phyloP scores from a whole-genome alignment of 2,329 filamentous ascomycete genomes.

The Calonectria leucothoes region DNA sequence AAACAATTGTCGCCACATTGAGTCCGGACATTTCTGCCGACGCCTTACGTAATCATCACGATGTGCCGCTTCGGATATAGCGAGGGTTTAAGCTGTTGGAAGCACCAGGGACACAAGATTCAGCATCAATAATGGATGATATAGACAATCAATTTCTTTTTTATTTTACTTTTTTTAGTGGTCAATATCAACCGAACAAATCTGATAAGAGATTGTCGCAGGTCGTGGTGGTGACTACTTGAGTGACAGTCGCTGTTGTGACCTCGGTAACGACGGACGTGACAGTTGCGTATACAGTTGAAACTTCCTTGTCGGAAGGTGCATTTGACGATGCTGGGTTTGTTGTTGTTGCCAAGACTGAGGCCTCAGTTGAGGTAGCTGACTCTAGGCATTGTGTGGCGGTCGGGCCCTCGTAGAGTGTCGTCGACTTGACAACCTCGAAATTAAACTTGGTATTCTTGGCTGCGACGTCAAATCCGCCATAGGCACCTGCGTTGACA shows the following conservation, averaged over 20 bases:
- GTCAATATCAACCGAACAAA: neutral
- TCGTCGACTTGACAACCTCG: neutral
- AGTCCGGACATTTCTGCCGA: neutral
- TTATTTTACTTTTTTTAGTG: too few relatives aligned
- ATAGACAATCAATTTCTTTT: too few relatives aligned
- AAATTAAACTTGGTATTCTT: neutral
- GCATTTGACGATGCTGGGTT: neutral
- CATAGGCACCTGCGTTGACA: slow-evolving; percentile 12
- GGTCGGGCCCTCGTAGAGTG: neutral
- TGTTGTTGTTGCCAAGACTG: neutral
- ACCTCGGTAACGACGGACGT: neutral
- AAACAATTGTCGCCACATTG: neutral
- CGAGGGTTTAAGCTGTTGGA: neutral
- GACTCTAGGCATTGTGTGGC: neutral
- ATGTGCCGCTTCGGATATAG: neutral
- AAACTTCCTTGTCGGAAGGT: neutral
- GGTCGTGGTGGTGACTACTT: neutral
- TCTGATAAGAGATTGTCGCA: neutral
- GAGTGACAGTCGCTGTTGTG: neutral
- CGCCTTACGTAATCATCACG: neutral
- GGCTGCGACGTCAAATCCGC: neutral
- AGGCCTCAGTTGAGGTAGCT: neutral
- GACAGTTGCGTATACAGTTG: neutral
- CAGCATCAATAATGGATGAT: too few relatives aligned
- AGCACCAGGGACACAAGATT: too few relatives aligned